Conservation (phyloP, 31 red algal genomes). For the Endocladia muricata region DNA sequence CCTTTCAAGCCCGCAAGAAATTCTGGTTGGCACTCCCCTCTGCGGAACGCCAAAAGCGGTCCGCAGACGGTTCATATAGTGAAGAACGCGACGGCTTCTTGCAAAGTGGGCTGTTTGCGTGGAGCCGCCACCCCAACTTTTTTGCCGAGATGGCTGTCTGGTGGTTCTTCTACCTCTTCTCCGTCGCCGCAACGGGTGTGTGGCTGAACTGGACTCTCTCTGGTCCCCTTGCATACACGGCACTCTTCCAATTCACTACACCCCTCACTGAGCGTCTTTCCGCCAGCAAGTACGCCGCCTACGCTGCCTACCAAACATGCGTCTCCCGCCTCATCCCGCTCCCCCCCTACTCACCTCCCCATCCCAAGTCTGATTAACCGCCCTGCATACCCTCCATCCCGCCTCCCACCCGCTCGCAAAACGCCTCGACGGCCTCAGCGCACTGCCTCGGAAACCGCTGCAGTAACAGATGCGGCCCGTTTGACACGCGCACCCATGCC, state of each 20-base stretch:
- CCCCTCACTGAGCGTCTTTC: conserved; percentile 23
- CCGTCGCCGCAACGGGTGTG: conserved; percentile 11
- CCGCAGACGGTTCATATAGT: neutral
- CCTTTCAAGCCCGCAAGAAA: conserved; percentile 24
- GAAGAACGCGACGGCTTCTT: conserved; percentile 21
- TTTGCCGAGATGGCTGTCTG: conserved; percentile 44
- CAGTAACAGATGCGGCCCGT: conserved; percentile 45
- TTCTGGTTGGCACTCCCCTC: conserved; percentile 1
- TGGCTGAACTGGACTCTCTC: conserved; percentile 42
- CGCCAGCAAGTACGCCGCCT: conserved; percentile 24
- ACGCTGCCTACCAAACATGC: conserved; percentile 22
- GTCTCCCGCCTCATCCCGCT: conserved; percentile 32
- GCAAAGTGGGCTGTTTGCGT: conserved; percentile 43
- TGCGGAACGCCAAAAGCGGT: neutral
- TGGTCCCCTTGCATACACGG: conserved; percentile 15
- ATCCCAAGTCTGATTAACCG: too few species aligned
- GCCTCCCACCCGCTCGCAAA: conserved; percentile 25
- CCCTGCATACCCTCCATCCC: too few species aligned
- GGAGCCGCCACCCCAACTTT: conserved; percentile 47
- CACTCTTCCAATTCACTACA: conserved; percentile 32
- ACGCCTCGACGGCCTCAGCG: conserved; percentile 18
- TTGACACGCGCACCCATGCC: conserved; percentile 9
- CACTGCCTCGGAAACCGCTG: conserved; percentile 21
- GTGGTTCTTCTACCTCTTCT: conserved; percentile 55
- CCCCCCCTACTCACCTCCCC: conserved; percentile 15